Evolutionary conservation across 306 rosid species (phyloP).

Genomic region (Rosa multiflora): DNA sequence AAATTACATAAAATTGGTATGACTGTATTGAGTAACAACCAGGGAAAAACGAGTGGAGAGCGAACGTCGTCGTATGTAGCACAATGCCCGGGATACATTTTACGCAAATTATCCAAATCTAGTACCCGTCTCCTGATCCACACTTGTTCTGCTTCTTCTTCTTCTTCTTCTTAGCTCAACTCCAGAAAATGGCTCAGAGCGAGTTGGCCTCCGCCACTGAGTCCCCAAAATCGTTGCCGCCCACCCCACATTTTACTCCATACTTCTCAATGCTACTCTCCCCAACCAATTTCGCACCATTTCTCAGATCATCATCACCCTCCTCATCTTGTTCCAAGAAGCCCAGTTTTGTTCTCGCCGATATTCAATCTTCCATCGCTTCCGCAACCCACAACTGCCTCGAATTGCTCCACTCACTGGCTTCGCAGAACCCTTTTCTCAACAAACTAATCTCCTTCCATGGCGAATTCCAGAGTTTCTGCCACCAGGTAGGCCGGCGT

Average conservation of each 20-base stretch:
- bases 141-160: conserved; percentile 36
- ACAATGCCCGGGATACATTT: background rate
- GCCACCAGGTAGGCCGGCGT: conserved; percentile 48
- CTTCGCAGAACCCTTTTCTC: conserved; percentile 56
- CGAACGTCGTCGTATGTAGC: conserved; percentile 31
- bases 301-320: conserved; percentile 35
- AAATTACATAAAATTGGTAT: too few species aligned
- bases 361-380: conserved; percentile 34
- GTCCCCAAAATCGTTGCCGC: conserved; percentile 12
- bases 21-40: background rate
- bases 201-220: conserved; percentile 40
- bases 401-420: conserved; percentile 39
- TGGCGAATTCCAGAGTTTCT: conserved; percentile 44
- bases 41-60: conserved; percentile 19
- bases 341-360: conserved; percentile 33
- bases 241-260: conserved; percentile 26
- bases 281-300: conserved; percentile 53
- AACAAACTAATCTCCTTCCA: conserved; percentile 46
- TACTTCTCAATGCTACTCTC: conserved; percentile 34
- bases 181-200: conserved; percentile 42
- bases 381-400: conserved; percentile 39
- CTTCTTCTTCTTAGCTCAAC: background rate
- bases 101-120: background rate
- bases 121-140: conserved; percentile 12
- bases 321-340: conserved; percentile 27